A percentile compares a stretch with the other conserved stretches of the same genome.
These are phyloP conservation scores for Thielaviopsis cerberus DNA, from an alignment of 2,329 filamentous ascomycete genomes.

Conservation along the genomic window DNA sequence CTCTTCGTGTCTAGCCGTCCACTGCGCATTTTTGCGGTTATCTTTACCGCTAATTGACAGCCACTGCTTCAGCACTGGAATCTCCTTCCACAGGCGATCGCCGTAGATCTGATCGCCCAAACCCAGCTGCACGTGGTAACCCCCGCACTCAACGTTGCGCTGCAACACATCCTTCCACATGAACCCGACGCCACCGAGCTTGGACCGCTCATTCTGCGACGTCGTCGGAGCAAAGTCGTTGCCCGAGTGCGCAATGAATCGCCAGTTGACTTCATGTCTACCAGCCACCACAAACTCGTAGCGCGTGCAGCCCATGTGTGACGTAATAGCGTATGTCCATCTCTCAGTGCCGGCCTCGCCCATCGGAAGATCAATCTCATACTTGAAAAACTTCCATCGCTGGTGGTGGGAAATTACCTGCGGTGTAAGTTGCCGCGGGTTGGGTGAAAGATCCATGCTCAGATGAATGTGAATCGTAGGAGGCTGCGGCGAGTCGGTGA, in stretches of 20 bases:
- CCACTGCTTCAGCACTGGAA: slow-evolving; percentile 88
- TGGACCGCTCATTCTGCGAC: slow-evolving; percentile 65
- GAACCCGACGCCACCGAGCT: slow-evolving; percentile 72
- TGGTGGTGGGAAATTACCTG: slow-evolving; percentile 76
- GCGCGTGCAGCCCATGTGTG: slow-evolving; percentile 87
- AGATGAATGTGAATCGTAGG: slow-evolving; percentile 92
- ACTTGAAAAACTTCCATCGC: slow-evolving; percentile 88
- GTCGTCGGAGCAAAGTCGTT: slow-evolving; percentile 89
- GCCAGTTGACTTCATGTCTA: slow-evolving; percentile 76
- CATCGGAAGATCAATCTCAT: slow-evolving; percentile 82
- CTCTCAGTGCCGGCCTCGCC: slow-evolving; percentile 60
- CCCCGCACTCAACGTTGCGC: slow-evolving; percentile 89
- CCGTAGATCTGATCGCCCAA: slow-evolving; percentile 90
- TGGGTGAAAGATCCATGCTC: slow-evolving; percentile 77
- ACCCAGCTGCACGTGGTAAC: slow-evolving; percentile 85
- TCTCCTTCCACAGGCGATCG: slow-evolving; percentile 88
- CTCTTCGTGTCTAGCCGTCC: slow-evolving; percentile 89
- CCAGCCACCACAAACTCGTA: slow-evolving; percentile 95
- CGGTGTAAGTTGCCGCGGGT: slow-evolving; percentile 69
- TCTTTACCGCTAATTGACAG: slow-evolving; percentile 83
- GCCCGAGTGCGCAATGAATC: slow-evolving; percentile 86
- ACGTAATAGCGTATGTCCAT: slow-evolving; percentile 97
- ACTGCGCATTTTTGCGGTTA: slow-evolving; percentile 70
- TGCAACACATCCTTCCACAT: slow-evolving; percentile 99
- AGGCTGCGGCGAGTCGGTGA: slow-evolving; percentile 78